These are phyloP conservation scores for Trametes maxima DNA, from an alignment of 768 basidiomycete genomes.

Conservation along the genomic window DNA sequence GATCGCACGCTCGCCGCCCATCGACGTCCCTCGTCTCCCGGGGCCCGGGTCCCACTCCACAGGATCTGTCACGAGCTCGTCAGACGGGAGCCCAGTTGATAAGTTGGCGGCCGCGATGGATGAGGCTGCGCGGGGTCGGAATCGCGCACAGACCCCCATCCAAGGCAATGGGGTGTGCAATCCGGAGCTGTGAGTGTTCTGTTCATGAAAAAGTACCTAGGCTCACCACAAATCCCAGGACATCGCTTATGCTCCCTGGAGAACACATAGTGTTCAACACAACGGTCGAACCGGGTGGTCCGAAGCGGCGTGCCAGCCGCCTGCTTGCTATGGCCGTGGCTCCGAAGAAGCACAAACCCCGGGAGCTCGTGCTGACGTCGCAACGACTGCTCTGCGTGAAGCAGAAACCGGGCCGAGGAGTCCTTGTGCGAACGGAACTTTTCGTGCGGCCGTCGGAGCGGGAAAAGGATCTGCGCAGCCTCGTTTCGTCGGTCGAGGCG, in stretches of 20 bases:
- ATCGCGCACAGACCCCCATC: conserved; percentile 55
- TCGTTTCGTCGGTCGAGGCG: conserved; percentile 49
- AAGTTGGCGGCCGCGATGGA: conserved; percentile 39
- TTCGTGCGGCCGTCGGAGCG: conserved; percentile 39
- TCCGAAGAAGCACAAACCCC: conserved; percentile 49
- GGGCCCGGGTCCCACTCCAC: conserved; percentile 35
- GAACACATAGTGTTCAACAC: conserved; percentile 56
- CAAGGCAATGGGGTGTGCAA: conserved; percentile 47
- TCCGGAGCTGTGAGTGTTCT: conserved; percentile 47
- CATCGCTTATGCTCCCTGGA: conserved; percentile 42
- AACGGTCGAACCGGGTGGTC: conserved; percentile 53
- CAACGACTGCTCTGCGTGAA: conserved; percentile 61
- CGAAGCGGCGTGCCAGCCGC: conserved; percentile 59
- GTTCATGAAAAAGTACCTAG: too few relatives aligned
- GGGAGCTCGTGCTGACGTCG: conserved; percentile 60
- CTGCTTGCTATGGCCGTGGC: conserved; percentile 54
- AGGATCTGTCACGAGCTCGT: conserved; percentile 49
- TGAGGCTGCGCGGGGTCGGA: conserved; percentile 52
- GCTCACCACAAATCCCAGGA: conserved; percentile 26
- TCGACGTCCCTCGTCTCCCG: conserved; percentile 30
- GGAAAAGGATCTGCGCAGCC: conserved; percentile 48
- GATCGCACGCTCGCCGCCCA: conserved; percentile 26
- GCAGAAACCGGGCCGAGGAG: conserved; percentile 38
- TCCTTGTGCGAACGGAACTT: conserved; percentile 56
- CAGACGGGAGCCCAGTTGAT: conserved; percentile 49